Conservation (phyloP, 345 rosid genomes). For the Pugionium dolabratum region DNA sequence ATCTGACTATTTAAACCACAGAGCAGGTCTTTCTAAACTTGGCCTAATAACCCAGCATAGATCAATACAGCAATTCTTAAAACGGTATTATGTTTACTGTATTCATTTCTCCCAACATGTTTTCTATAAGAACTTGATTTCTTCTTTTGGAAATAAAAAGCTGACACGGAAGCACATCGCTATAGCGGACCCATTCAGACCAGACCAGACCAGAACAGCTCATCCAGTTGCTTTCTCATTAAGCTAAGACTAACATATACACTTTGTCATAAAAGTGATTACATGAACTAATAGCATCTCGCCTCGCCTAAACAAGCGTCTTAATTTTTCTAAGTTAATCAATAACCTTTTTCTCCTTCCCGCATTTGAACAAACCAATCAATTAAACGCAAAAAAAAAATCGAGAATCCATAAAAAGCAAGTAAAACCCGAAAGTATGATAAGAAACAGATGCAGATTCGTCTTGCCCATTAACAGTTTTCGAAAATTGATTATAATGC, state of each 20-base stretch:
- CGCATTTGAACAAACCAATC: constrained; percentile 22
- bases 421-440: not conserved
- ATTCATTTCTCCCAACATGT: not conserved
- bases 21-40: not conserved
- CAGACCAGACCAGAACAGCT: constrained; percentile 24
- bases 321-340: not conserved
- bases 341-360: constrained; percentile 9
- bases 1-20: constrained; percentile 5
- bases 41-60: not conserved
- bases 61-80: constrained; percentile 7
- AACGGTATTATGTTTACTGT: not conserved
- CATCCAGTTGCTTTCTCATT: constrained; percentile 23
- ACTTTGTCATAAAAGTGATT: constrained; percentile 12
- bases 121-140: not conserved
- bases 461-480: not conserved
- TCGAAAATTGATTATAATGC: not conserved
- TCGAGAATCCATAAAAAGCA: constrained; percentile 8
- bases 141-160: constrained; percentile 15
- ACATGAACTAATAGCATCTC: not conserved
- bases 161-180: constrained; percentile 19
- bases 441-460: constrained; percentile 15
- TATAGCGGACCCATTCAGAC: constrained; percentile 27
- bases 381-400: not conserved
- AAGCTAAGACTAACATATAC: constrained; percentile 2
- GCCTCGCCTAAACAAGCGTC: constrained; percentile 2